phyloP scores from a whole-genome alignment of 345 rosid species.

The Mangifera indica region DNA sequence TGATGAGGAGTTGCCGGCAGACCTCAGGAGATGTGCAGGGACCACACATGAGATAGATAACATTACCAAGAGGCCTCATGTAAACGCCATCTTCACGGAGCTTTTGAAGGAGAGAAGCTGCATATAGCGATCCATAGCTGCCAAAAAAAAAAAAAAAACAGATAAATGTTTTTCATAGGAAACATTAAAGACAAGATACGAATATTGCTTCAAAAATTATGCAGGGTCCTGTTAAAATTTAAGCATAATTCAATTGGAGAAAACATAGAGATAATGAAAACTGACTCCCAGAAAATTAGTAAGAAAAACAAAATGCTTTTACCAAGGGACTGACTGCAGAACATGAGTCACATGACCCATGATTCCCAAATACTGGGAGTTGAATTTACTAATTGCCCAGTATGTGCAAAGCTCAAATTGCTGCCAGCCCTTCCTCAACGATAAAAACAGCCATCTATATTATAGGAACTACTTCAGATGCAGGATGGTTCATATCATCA shows the following conservation, averaged over 20 bases:
- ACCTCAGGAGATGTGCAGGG: constrained; percentile 71
- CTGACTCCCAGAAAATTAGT: background rate
- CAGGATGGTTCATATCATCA: background rate
- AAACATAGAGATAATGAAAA: no score
- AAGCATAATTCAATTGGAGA: no score
- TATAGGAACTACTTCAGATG: background rate
- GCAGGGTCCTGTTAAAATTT: background rate
- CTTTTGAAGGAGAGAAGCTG: constrained; percentile 60
- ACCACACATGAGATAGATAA: constrained; percentile 83
- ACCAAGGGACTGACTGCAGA: background rate
- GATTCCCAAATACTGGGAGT: background rate
- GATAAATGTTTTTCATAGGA: background rate
- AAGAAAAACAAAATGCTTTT: background rate
- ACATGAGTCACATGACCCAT: background rate
- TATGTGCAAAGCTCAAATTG: background rate
- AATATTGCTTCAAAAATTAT: background rate
- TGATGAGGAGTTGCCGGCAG: constrained; percentile 59
- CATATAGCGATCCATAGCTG: constrained; percentile 72
- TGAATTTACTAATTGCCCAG: background rate
- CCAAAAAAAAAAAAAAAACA: no score
- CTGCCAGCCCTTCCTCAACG: background rate
- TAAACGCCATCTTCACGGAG: constrained; percentile 75
- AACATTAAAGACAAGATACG: background rate
- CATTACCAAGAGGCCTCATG: constrained; percentile 84
- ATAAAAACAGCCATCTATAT: background rate